Evolutionary conservation across 495 filamentous ascomycete species (phyloP).

Genomic region (Elaphomyces granulatus): DNA sequence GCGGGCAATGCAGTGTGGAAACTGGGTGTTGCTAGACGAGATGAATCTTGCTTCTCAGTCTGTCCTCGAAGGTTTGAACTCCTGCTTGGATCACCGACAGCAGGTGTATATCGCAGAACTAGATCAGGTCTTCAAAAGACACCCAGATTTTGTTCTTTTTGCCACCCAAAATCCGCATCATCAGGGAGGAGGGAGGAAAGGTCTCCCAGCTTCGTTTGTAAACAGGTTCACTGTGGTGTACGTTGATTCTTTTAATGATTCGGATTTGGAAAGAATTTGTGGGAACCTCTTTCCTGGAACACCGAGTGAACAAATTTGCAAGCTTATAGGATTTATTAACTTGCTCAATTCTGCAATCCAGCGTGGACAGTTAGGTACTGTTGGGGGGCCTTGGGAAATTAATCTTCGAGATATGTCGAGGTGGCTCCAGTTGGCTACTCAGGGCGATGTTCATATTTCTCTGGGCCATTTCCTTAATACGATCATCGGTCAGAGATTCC

Average conservation of each 20-base stretch:
- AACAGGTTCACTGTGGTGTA: conserved; percentile 98
- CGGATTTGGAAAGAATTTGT: conserved; percentile 74
- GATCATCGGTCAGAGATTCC: conserved; percentile 81
- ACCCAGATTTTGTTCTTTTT: conserved; percentile 82
- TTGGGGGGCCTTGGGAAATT: conserved; percentile 92
- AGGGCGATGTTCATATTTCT: conserved; percentile 32
- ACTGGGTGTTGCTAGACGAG: conserved; percentile 95
- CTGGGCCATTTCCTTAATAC: conserved; percentile 62
- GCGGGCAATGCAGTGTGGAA: conserved; percentile 85
- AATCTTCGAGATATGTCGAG: conserved; percentile 86
- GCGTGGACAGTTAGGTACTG: conserved; percentile 52
- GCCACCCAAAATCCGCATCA: conserved; percentile 97
- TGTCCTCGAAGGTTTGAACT: conserved; percentile 92
- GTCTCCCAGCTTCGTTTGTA: conserved; percentile 87
- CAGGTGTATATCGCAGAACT: conserved; percentile 92
- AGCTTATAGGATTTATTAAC: conserved; percentile 69
- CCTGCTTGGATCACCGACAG: conserved; percentile 92
- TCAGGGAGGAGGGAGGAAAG: conserved; percentile 92
- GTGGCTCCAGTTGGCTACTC: conserved; percentile 62
- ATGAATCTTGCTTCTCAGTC: conserved; percentile 98
- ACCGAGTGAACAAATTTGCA: conserved; percentile 37
- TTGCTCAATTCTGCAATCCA: conserved; percentile 56
- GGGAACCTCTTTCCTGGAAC: conserved; percentile 55
- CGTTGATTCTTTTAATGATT: conserved; percentile 68
- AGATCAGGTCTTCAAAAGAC: conserved; percentile 79